Conservation (phyloP, 441 rosid species). For the Pelargonium citronellum region DNA sequence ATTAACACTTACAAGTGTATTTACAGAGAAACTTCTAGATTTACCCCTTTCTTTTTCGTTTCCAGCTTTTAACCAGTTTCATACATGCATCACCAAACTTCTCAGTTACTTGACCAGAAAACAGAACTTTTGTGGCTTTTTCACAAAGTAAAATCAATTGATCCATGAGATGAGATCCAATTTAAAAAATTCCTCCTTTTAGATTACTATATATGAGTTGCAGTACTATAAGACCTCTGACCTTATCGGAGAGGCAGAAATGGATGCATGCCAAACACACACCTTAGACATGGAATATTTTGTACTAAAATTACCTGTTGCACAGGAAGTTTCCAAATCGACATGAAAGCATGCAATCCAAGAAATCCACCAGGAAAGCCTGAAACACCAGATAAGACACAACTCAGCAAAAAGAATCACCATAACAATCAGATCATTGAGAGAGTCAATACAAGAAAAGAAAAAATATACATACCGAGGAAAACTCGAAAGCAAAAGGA, state of each 20-base stretch:
- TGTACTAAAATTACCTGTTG: slow-evolving; percentile 52
- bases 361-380: slow-evolving; percentile 89
- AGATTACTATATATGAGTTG: background rate
- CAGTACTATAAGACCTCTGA: background rate
- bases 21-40: no score
- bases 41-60: no score
- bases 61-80: no score
- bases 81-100: no score
- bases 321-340: slow-evolving; percentile 97
- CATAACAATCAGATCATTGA: background rate
- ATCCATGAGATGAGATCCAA: background rate
- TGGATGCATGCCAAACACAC: background rate
- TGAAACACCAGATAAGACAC: slow-evolving; percentile 29
- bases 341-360: slow-evolving; percentile 80
- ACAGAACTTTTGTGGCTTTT: no score
- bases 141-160: no score
- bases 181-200: background rate
- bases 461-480: slow-evolving; percentile 58
- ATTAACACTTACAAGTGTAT: no score
- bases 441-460: slow-evolving; percentile 11
- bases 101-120: no score
- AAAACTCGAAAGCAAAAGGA: slow-evolving; percentile 95
- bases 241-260: background rate
- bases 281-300: background rate
- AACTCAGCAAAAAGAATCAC: background rate